These are phyloP conservation scores for Cercophora samala DNA, from an alignment of 495 filamentous ascomycete species.

Conservation along the genomic window DNA sequence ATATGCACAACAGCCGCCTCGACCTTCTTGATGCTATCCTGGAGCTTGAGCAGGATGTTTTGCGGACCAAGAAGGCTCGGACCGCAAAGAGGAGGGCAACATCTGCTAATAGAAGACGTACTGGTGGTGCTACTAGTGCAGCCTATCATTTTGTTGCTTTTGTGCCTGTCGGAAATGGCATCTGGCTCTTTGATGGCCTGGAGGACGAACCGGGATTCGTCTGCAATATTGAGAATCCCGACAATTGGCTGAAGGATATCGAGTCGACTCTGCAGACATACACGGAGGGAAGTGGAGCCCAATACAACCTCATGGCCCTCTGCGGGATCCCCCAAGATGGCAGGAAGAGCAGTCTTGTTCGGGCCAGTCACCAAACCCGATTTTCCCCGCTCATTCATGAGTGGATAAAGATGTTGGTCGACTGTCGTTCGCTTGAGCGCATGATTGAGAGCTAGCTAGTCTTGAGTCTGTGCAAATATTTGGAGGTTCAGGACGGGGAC, in stretches of 20 bases:
- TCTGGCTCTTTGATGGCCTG: slow-evolving; percentile 92
- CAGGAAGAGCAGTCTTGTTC: background rate
- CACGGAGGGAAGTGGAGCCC: background rate
- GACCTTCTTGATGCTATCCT: slow-evolving; percentile 79
- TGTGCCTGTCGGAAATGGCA: slow-evolving; percentile 66
- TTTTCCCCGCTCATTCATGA: background rate
- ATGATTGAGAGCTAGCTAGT: background rate
- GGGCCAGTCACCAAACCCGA: background rate
- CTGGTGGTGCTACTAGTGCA: slow-evolving; percentile 33
- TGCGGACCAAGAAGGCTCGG: slow-evolving; percentile 51
- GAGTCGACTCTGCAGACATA: background rate
- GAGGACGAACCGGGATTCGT: slow-evolving; percentile 68
- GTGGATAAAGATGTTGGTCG: background rate
- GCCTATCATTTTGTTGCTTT: slow-evolving; percentile 88
- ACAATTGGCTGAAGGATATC: background rate
- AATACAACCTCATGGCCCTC: slow-evolving; percentile 2
- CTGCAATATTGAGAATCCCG: slow-evolving; percentile 46
- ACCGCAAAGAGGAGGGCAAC: slow-evolving; percentile 36
- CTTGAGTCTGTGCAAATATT: too few relatives aligned
- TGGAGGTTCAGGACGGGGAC: too few relatives aligned
- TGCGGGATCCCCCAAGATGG: background rate
- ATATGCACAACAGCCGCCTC: slow-evolving; percentile 73
- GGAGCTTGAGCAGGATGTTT: slow-evolving; percentile 35
- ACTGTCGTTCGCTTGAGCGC: background rate
- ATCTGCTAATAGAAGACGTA: background rate